Evolutionary conservation across 768 basidiomycete genomes (phyloP), one percentile per base, ranked within the genome.

Genomic region (Pholiota microspora): DNA sequence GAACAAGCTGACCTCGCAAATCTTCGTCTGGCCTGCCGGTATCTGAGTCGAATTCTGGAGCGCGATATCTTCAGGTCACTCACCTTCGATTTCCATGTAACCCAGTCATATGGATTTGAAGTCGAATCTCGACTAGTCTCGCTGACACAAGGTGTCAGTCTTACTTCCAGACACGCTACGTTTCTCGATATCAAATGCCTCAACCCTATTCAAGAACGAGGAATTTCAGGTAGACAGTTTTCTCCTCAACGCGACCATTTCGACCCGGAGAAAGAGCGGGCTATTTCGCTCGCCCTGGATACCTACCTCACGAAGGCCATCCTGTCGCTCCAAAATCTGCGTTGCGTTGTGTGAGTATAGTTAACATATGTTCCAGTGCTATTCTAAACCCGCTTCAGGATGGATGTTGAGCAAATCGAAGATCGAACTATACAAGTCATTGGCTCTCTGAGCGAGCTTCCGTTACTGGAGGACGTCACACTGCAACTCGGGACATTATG

Each of bases 1-100:
- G 29, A 15, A 15, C 45, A n/a, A 23, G 15, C 18, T 32, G 9
- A 5, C 24, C 16, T 49, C n/a, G 48, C 34, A 16, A 49, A 25
- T 32, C 48, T 49, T 13, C 48, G 48, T 23, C 13, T 49, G 1
- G 48, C 36, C 32, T 49, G 48, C 48, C 48, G 21, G 34, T 49
- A 49, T 49, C 16, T 49, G 32, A 18, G 18, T 12, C 27, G 36
- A 12, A 24, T 49, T 23, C 34, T 49, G 18, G 34, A 49, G 29
- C 21, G 25, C 18, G 29, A 32, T 1, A 34, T 49, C 2, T 49
- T 49, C 32, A 49, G n/a, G 24, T 49, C 48, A 3, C 23, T 49
- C 12, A 23, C 48, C 7, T 35, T 49, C 48, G 48, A 49, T 36
- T 34, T 49, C 10, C 23, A 35, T 24, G 24, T 24, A 21, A 36